Percentiles rank a stretch among this genome's conserved stretches.
phyloP scores from a whole-genome alignment of 2,329 filamentous ascomycete species.

The Cytospora paraplurivora region DNA sequence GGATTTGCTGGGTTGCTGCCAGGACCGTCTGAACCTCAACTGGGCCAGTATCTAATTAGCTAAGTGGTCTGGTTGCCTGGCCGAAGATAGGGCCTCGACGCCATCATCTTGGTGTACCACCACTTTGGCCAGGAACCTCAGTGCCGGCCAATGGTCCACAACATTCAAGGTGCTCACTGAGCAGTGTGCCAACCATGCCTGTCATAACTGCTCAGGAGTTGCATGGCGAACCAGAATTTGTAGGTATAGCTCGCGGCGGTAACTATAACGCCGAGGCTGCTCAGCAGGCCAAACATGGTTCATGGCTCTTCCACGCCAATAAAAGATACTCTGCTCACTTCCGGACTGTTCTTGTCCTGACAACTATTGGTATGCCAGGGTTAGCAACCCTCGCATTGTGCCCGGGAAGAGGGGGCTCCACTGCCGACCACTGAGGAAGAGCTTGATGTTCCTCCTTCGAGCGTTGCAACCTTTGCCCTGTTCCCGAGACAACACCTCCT shows the following conservation, averaged over 20 bases:
- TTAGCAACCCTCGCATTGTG: background rate
- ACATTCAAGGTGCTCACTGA: background rate
- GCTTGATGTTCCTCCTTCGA: background rate
- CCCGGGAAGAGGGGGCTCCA: background rate
- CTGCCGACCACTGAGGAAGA: background rate
- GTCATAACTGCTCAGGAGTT: slow-evolving; percentile 4
- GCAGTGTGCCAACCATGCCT: slow-evolving; percentile 15
- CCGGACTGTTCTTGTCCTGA: background rate
- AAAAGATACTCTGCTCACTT: background rate
- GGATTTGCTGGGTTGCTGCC: background rate
- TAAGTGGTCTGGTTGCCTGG: slow-evolving; percentile 1
- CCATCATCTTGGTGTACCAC: slow-evolving; percentile 18
- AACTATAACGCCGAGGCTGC: background rate
- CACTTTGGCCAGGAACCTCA: slow-evolving; percentile 4
- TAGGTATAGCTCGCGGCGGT: background rate
- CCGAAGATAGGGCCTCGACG: slow-evolving; percentile 13
- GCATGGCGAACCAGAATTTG: background rate
- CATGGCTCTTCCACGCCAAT: slow-evolving; percentile 15
- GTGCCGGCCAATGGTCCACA: slow-evolving; percentile 13
- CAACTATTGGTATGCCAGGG: background rate
- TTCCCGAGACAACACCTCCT: background rate
- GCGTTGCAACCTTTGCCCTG: background rate
- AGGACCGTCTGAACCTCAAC: background rate
- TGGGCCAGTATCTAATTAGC: slow-evolving; percentile 12
- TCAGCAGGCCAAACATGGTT: slow-evolving; percentile 16